Conservation (phyloP, 306 rosid genomes). For the Vigna nakashimae region DNA sequence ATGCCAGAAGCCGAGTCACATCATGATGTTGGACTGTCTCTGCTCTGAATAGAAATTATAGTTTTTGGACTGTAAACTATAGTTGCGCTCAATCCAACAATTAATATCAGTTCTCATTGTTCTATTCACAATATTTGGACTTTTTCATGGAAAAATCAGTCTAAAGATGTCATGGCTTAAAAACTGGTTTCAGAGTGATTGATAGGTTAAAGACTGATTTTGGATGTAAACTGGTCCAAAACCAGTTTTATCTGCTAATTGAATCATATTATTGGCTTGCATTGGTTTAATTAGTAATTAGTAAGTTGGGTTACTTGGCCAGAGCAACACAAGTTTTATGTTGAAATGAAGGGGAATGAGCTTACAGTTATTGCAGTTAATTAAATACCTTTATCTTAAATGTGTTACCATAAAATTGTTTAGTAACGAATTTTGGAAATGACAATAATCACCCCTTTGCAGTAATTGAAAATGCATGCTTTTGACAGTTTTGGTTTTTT, state of each 20-base stretch:
- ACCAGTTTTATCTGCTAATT: neutral
- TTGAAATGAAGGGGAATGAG: too few relatives aligned
- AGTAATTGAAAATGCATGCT: conserved; percentile 11
- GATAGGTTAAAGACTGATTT: neutral
- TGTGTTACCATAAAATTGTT: neutral
- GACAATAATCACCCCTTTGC: conserved; percentile 24
- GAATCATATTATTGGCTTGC: neutral
- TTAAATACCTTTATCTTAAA: conserved; percentile 8
- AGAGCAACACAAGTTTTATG: too few relatives aligned
- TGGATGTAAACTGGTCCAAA: neutral
- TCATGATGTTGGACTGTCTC: too few relatives aligned
- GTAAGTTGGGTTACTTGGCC: neutral
- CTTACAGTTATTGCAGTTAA: too few relatives aligned
- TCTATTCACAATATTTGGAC: neutral
- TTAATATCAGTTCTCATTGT: neutral
- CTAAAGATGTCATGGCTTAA: neutral
- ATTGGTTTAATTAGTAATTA: neutral
- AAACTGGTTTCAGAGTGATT: neutral
- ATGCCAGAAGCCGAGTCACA: too few relatives aligned
- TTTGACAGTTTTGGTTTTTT: conserved; percentile 24
- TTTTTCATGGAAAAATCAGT: neutral
- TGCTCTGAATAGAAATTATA: too few relatives aligned
- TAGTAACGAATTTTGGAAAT: conserved; percentile 5
- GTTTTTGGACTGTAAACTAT: too few relatives aligned
- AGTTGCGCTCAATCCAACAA: too few relatives aligned